These are phyloP conservation scores for Talaromyces sp. DNA, from an alignment of 2,329 filamentous ascomycete genomes.

Conservation along the genomic window DNA sequence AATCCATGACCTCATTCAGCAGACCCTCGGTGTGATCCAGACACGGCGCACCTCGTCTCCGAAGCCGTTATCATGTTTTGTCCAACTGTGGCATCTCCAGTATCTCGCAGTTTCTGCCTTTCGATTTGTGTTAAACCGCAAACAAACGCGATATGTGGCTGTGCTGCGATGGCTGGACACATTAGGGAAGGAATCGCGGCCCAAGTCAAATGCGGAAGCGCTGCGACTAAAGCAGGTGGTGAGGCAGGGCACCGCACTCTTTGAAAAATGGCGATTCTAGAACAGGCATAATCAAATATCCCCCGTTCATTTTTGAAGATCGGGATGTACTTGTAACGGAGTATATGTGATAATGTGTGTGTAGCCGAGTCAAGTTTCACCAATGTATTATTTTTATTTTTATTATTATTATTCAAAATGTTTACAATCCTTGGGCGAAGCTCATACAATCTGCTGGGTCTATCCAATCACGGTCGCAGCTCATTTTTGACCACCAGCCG, in stretches of 20 bases:
- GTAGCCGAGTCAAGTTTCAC: too few relatives aligned
- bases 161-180: conserved; percentile 70
- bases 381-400: too few relatives aligned
- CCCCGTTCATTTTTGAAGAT: too few relatives aligned
- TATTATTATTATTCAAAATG: not conserved
- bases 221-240: conserved; percentile 38
- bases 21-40: conserved; percentile 66
- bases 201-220: conserved; percentile 37
- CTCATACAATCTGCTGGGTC: not conserved
- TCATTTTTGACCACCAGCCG: not conserved
- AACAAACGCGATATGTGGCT: conserved; percentile 68
- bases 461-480: not conserved
- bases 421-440: not conserved
- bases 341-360: too few relatives aligned
- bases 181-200: conserved; percentile 47
- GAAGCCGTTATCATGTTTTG: conserved; percentile 55
- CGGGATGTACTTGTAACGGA: too few relatives aligned
- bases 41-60: conserved; percentile 38
- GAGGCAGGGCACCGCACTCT: conserved; percentile 36
- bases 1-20: conserved; percentile 65
- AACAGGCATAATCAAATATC: too few relatives aligned
- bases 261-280: conserved; percentile 43
- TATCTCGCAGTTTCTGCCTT: conserved; percentile 74
- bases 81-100: conserved; percentile 63
- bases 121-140: conserved; percentile 64